phyloP scores from a whole-genome alignment of 140 eudicot genomes.

The Oenanthe javanica region DNA sequence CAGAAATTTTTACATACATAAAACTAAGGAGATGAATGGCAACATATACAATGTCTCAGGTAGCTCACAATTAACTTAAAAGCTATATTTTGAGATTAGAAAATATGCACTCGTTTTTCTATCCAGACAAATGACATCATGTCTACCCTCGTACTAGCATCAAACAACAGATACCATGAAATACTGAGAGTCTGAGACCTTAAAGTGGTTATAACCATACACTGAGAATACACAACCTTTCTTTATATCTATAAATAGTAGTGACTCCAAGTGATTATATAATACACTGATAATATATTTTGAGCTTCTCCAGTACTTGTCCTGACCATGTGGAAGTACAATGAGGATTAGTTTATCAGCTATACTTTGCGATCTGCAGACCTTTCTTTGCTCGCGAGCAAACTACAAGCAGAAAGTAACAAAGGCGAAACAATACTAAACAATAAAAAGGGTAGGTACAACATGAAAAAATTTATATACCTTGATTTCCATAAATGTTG shows the following conservation, averaged over 20 bases:
- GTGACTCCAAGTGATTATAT: not conserved
- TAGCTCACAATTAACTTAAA: not conserved
- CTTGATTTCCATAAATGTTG: slow-evolving; percentile 77
- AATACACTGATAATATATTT: not conserved
- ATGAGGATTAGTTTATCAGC: not conserved
- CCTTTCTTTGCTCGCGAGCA: not conserved
- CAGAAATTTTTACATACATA: not conserved
- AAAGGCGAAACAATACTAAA: not conserved
- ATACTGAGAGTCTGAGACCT: not conserved
- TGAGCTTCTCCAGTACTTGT: not conserved
- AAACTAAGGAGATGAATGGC: not conserved
- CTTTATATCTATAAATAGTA: not conserved
- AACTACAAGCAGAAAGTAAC: not conserved
- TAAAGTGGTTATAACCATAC: not conserved
- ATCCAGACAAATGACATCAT: not conserved
- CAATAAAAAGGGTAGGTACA: not conserved
- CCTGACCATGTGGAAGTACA: not conserved
- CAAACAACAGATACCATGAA: not conserved
- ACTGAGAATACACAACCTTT: not conserved
- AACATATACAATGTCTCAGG: not conserved
- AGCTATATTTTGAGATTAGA: not conserved
- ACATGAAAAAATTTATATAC: slow-evolving; percentile 22
- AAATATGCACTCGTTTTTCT: too few relatives aligned
- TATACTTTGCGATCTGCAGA: not conserved
- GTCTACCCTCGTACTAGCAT: not conserved